Evolutionary conservation across 1,284 basidiomycete species (phyloP).

Genomic region (Malassezia vespertilionis): DNA sequence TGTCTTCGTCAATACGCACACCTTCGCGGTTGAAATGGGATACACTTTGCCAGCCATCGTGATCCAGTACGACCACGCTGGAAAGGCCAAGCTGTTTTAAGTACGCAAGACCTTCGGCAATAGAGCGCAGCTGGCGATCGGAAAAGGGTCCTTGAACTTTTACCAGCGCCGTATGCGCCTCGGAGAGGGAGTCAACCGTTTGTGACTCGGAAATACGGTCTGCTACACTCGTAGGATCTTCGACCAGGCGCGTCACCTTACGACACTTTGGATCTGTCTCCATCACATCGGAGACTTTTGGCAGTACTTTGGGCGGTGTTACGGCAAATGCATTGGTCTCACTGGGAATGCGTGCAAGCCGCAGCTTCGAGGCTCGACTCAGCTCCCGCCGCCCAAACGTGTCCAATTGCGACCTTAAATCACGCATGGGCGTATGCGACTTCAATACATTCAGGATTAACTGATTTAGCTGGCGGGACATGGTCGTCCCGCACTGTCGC

Average conservation of each 20-base stretch:
- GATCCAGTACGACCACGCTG: slow-evolving; percentile 85
- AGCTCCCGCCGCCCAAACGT: slow-evolving; percentile 58
- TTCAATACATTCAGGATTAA: slow-evolving; percentile 90
- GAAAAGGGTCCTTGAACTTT: slow-evolving; percentile 95
- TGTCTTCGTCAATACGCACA: slow-evolving; percentile 11
- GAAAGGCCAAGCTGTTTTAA: slow-evolving; percentile 90
- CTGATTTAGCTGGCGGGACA: slow-evolving; percentile 57
- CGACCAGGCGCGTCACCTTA: background rate
- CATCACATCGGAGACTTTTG: no score
- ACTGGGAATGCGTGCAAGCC: no score
- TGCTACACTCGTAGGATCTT: slow-evolving; percentile 18
- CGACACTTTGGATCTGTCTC: no score
- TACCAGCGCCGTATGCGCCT: slow-evolving; percentile 70
- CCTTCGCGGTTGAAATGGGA: slow-evolving; percentile 26
- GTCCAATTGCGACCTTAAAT: slow-evolving; percentile 77
- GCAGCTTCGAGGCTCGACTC: no score
- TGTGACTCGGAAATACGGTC: slow-evolving; percentile 14
- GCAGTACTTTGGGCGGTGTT: slow-evolving; percentile 1
- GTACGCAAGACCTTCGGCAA: slow-evolving; percentile 83
- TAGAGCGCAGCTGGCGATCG: slow-evolving; percentile 85
- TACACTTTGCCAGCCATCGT: slow-evolving; percentile 60
- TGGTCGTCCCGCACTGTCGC: slow-evolving; percentile 3
- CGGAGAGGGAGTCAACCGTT: slow-evolving; percentile 10
- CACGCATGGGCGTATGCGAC: slow-evolving; percentile 80
- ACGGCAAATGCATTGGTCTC: no score